Conservation (phyloP, 2,329 filamentous ascomycete species). For the Cyclaneusma minus region DNA sequence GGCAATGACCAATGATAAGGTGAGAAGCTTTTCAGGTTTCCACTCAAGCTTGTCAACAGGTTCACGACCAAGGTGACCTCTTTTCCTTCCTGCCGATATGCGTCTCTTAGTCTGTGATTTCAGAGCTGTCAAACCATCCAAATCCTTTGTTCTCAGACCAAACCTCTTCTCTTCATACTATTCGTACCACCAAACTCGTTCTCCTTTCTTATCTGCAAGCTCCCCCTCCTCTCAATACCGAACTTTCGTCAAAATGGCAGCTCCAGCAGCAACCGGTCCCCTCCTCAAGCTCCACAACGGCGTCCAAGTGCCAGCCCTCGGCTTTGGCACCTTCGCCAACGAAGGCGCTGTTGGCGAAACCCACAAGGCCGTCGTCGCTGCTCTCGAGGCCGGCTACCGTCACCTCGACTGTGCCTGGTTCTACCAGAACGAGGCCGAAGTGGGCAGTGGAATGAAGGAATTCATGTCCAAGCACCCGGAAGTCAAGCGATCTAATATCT, state of each 20-base stretch:
- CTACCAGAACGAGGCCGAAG: slow-evolving; percentile 70
- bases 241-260: slow-evolving; percentile 20
- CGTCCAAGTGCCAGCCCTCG: slow-evolving; percentile 23
- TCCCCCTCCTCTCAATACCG: too few species aligned
- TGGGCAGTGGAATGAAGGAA: slow-evolving; percentile 60
- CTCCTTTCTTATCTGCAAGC: too few species aligned
- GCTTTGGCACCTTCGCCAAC: slow-evolving; percentile 23
- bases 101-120: too few species aligned
- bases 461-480: slow-evolving; percentile 44
- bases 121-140: too few species aligned
- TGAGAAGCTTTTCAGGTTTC: too few species aligned
- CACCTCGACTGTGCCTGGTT: slow-evolving; percentile 61
- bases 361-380: slow-evolving; percentile 32
- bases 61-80: too few species aligned
- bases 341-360: slow-evolving; percentile 23
- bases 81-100: too few species aligned
- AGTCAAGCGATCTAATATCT: slow-evolving; percentile 61
- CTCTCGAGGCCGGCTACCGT: slow-evolving; percentile 49
- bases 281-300: slow-evolving; percentile 20
- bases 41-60: too few species aligned
- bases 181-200: too few species aligned
- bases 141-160: too few species aligned
- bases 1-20: too few species aligned
- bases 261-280: slow-evolving; percentile 6
- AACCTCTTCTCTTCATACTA: too few species aligned